phyloP scores from a whole-genome alignment of 208 protist genomes.

The Porcisia deanei region DNA sequence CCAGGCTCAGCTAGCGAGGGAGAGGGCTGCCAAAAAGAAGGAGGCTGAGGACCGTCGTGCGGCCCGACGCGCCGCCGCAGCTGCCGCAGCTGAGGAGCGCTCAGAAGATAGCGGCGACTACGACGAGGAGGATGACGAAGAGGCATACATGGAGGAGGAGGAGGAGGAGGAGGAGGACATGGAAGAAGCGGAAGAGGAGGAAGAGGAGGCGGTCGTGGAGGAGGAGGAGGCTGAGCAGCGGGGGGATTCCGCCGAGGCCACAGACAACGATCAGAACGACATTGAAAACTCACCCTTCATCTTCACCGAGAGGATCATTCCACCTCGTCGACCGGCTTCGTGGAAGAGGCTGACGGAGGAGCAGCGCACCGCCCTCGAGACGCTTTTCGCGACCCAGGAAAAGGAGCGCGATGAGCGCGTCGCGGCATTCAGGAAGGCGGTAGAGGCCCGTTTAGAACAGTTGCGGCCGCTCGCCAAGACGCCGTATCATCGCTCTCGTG shows the following conservation, averaged over 20 bases:
- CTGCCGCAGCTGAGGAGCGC: constrained; percentile 25
- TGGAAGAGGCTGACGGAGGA: constrained; percentile 45
- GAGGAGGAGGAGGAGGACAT: constrained; percentile 29
- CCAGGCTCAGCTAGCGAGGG: constrained; percentile 30
- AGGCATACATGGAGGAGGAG: constrained; percentile 29
- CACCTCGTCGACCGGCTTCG: constrained; percentile 27
- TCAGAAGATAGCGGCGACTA: constrained; percentile 25
- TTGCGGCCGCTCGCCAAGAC: constrained; percentile 37
- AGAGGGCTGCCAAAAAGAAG: constrained; percentile 46
- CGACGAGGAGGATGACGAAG: constrained; percentile 41
- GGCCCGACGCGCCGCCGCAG: constrained; percentile 24
- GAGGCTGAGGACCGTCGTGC: constrained; percentile 34
- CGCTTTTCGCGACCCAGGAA: constrained; percentile 42
- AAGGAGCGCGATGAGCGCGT: constrained; percentile 53
- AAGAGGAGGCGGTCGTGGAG: constrained; percentile 32
- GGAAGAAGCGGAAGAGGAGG: constrained; percentile 42
- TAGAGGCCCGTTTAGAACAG: constrained; percentile 27
- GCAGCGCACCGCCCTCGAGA: constrained; percentile 47
- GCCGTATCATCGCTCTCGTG: constrained; percentile 56
- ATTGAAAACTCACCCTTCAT: background rate
- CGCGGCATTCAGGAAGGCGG: constrained; percentile 30
- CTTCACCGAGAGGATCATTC: background rate
- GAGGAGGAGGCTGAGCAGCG: constrained; percentile 16
- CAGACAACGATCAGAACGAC: constrained; percentile 13
- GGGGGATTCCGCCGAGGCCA: constrained; percentile 20